Evolutionary conservation across 371 early-diverging fungal species (phyloP), one percentile per base, ranked within the genome.

Genomic region (Mortierella sp.): DNA sequence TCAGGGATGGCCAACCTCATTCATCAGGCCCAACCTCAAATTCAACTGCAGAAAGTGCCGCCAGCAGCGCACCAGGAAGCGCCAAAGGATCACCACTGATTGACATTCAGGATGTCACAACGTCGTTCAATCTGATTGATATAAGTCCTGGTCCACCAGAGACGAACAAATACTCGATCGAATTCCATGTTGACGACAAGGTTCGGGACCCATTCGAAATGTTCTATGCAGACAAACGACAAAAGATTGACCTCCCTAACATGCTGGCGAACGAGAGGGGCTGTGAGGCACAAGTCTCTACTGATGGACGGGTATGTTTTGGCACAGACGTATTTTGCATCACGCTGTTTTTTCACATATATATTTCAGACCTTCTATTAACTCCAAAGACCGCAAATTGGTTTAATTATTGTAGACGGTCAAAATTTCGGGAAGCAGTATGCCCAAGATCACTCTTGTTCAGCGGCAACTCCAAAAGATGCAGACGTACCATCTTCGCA

Each of bases 401-500:
- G 2, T 19, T n/a, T 31, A 8, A 5, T 38, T 38, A 47, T 31
- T 26, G 6, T 74, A 76, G 80, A 57, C 26, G 24, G 58, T 84
- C 70, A 80, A 34, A 10, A 73, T 84, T 21, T 54, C 73, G 1
- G 84, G 84, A 13, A 24, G 54, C 16, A 71, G 31, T 45, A 75
- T 31, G 31, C 55, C 42, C 50, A 77, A 75, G 34, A 79, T 84
- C 14, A 47, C 34, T 19, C n/a, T 16, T 1, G 72, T 78, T 34
- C 21, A 70, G 1, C 52, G 9, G 24, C 74, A 80, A 47, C 44
- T 84, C 28, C 38, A 71, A 44, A 55, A 74, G 47, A 78, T 81
- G 80, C 80, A 80, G 31, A 73, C 48, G 0, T 84, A 84, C 52
- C 81, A 60, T 31, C 81, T 84, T 28, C 84, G 84, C 6, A 28